Conservation (phyloP, 495 filamentous ascomycete genomes). For the Letharia columbiana region DNA sequence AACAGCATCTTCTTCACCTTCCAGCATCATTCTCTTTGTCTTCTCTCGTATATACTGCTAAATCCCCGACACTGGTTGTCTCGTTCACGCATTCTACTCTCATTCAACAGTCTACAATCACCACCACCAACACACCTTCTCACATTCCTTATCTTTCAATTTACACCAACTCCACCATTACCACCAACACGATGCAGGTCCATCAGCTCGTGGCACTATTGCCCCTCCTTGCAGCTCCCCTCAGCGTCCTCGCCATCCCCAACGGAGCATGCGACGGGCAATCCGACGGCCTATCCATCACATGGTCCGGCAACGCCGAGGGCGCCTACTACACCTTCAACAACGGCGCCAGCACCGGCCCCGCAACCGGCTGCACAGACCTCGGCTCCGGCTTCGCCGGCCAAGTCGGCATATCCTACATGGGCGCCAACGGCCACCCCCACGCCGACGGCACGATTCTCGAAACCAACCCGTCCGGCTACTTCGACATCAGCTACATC, state of each 20-base stretch:
- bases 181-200: background rate
- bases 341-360: constrained; percentile 2
- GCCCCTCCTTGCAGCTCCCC: background rate
- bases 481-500: constrained; percentile 19
- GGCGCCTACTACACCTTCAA: background rate
- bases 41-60: background rate
- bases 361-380: constrained; percentile 14
- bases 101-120: background rate
- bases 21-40: background rate
- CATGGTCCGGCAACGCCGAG: background rate
- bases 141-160: background rate
- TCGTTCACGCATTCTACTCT: background rate
- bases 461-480: constrained; percentile 15
- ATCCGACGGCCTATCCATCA: background rate
- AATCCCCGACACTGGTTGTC: background rate
- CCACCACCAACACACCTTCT: background rate
- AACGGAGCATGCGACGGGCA: background rate
- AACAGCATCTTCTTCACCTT: constrained; percentile 2
- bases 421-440: background rate
- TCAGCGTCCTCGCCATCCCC: background rate
- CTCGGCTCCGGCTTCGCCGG: constrained; percentile 11
- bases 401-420: constrained; percentile 13
- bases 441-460: constrained; percentile 13
- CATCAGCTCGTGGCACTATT: background rate
- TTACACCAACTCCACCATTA: background rate